Percentiles rank a stretch among this genome's conserved stretches.
Conservation (phyloP, 2,329 filamentous ascomycete species). For the Phialemonium atrogriseum region DNA sequence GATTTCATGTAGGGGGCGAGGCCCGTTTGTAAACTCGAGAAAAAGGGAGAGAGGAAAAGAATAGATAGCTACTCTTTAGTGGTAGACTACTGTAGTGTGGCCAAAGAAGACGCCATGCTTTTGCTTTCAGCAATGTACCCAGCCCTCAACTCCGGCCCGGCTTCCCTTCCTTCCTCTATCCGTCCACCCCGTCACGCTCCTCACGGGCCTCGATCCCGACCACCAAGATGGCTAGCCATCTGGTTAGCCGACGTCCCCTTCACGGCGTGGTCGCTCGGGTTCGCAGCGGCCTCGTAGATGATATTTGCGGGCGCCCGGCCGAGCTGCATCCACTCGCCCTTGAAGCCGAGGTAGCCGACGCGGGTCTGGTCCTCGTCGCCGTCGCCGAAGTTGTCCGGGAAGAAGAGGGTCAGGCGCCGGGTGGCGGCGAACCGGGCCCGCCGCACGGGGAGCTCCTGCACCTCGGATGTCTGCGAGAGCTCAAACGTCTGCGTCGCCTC, state of each 20-base stretch:
- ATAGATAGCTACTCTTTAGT: too few species aligned
- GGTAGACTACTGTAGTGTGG: too few species aligned
- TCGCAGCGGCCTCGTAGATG: conserved; percentile 87
- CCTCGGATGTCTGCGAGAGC: conserved; percentile 67
- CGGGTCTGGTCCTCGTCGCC: conserved; percentile 74
- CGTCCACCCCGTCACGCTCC: conserved; percentile 16
- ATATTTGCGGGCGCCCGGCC: conserved; percentile 78
- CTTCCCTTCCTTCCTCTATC: not conserved
- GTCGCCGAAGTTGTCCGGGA: conserved; percentile 81
- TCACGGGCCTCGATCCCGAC: too few species aligned
- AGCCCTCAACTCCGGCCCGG: too few species aligned
- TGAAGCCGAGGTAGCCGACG: conserved; percentile 81
- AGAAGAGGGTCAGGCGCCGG: conserved; percentile 76
- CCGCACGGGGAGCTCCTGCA: conserved; percentile 83
- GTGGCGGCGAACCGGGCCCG: conserved; percentile 83
- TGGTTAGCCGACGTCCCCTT: conserved; percentile 47
- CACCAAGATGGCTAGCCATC: conserved; percentile 46
- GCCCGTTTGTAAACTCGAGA: too few species aligned
- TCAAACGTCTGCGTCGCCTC: conserved; percentile 67
- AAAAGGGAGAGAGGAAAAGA: too few species aligned
- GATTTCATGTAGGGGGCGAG: conserved; percentile 99
- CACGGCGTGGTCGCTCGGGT: conserved; percentile 75
- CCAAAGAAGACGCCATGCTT: too few species aligned
- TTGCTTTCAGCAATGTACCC: too few species aligned
- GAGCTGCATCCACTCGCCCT: conserved; percentile 85